Conservation (phyloP, 2,329 filamentous ascomycete species). For the Ascochyta clinopodiicola region DNA sequence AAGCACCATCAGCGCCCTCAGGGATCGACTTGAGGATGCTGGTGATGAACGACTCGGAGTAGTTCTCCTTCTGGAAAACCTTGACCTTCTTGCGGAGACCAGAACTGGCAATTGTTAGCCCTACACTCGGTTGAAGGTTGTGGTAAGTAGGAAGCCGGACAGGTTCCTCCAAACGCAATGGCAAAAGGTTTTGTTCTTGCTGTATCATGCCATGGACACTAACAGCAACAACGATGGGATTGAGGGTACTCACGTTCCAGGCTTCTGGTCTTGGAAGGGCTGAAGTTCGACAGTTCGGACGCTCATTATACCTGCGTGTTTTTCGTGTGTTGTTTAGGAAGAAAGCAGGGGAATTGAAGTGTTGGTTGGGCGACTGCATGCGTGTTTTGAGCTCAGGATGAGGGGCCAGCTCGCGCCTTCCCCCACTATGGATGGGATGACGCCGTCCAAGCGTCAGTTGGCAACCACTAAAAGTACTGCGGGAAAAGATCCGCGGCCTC, state of each 20-base stretch:
- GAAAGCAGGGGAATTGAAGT: conserved; percentile 32
- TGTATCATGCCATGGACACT: neutral
- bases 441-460: conserved; percentile 26
- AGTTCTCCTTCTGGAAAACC: conserved; percentile 93
- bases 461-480: conserved; percentile 26
- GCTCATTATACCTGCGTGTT: conserved; percentile 59
- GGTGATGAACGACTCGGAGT: conserved; percentile 93
- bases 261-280: conserved; percentile 95
- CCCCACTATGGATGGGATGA: conserved; percentile 39
- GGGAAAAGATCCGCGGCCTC: conserved; percentile 17
- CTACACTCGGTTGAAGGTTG: conserved; percentile 20
- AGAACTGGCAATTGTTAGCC: conserved; percentile 66
- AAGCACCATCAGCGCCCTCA: conserved; percentile 85
- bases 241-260: conserved; percentile 86
- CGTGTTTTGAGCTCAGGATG: conserved; percentile 38
- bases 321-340: conserved; percentile 29
- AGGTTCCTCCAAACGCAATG: neutral
- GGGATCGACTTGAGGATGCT: conserved; percentile 96
- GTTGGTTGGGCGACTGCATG: conserved; percentile 24
- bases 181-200: conserved; percentile 3
- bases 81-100: conserved; percentile 99
- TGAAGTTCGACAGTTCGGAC: conserved; percentile 80
- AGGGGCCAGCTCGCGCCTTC: conserved; percentile 36
- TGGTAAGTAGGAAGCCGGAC: no score
- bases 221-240: neutral